Conservation (phyloP, 768 basidiomycete species). For the Pisolithus marmoratus region DNA sequence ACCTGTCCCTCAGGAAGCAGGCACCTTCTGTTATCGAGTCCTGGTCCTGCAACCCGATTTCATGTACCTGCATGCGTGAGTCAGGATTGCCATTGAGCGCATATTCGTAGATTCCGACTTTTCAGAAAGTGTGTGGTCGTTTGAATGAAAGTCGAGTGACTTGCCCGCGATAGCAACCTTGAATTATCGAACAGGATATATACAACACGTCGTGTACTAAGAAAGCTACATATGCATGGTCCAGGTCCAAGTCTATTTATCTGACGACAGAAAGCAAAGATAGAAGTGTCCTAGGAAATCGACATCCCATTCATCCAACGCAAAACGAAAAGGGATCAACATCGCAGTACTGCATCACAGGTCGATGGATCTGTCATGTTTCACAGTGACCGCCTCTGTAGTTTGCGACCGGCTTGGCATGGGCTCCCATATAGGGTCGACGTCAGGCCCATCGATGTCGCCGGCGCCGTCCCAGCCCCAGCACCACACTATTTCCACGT, state of each 20-base stretch:
- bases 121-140: too few species aligned
- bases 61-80: too few species aligned
- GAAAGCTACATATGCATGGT: not conserved
- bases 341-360: constrained; percentile 8
- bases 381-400: constrained; percentile 57
- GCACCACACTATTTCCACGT: constrained; percentile 75
- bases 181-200: too few species aligned
- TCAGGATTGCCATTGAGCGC: too few species aligned
- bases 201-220: too few species aligned
- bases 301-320: not conserved
- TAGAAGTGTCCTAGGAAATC: not conserved
- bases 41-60: too few species aligned
- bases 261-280: not conserved
- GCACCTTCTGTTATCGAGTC: too few species aligned
- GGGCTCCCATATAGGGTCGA: constrained; percentile 94
- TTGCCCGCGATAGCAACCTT: too few species aligned
- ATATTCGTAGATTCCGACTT: too few species aligned
- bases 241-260: not conserved
- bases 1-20: too few species aligned
- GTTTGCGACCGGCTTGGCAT: constrained; percentile 63
- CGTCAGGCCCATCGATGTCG: constrained; percentile 94
- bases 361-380: constrained; percentile 52
- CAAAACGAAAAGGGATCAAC: not conserved
- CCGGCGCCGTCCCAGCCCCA: constrained; percentile 99
- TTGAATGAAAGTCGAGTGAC: too few species aligned